A percentile compares a stretch with the other conserved stretches of the same genome.
These are phyloP conservation scores for Yamadazyma laniorum DNA, from an alignment of 805 yeast species.

Conservation along the genomic window DNA sequence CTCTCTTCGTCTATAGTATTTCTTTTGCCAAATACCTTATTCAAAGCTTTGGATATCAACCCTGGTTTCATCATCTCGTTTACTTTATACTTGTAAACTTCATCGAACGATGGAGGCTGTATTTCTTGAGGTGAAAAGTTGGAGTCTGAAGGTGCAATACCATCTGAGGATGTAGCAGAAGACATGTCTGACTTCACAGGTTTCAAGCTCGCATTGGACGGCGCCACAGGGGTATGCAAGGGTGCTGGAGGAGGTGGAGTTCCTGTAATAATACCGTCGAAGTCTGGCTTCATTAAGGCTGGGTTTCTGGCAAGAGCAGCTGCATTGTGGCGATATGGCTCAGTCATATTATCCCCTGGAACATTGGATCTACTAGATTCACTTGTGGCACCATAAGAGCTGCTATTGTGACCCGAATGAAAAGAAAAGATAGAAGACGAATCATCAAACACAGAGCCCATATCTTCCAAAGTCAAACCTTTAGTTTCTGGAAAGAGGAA, in stretches of 20 bases:
- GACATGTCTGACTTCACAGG: slow-evolving; percentile 25
- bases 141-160: slow-evolving; percentile 17
- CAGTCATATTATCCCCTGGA: slow-evolving; percentile 14
- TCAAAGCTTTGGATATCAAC: slow-evolving; percentile 1
- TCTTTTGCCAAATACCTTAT: slow-evolving; percentile 1
- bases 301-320: slow-evolving; percentile 47
- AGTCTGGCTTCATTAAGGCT: slow-evolving; percentile 28
- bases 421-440: slow-evolving; percentile 40
- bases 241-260: slow-evolving; percentile 22
- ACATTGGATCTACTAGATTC: slow-evolving; percentile 21
- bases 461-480: slow-evolving; percentile 84
- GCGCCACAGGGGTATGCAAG: slow-evolving; percentile 1
- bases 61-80: slow-evolving; percentile 17
- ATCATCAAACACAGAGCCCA: slow-evolving; percentile 87
- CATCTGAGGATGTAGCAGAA: slow-evolving; percentile 18
- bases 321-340: slow-evolving; percentile 27
- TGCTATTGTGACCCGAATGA: slow-evolving; percentile 29
- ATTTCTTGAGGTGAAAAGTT: slow-evolving; percentile 29
- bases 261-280: slow-evolving; percentile 32
- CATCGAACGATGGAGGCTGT: slow-evolving; percentile 34
- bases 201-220: slow-evolving; percentile 12
- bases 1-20: slow-evolving; percentile 5
- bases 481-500: slow-evolving; percentile 85
- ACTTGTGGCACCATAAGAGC: slow-evolving; percentile 16
- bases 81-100: slow-evolving; percentile 24